Percentiles rank a stretch among this genome's conserved stretches.
phyloP scores from a whole-genome alignment of 2,329 filamentous ascomycete species.

The Cladosporium sp. region DNA sequence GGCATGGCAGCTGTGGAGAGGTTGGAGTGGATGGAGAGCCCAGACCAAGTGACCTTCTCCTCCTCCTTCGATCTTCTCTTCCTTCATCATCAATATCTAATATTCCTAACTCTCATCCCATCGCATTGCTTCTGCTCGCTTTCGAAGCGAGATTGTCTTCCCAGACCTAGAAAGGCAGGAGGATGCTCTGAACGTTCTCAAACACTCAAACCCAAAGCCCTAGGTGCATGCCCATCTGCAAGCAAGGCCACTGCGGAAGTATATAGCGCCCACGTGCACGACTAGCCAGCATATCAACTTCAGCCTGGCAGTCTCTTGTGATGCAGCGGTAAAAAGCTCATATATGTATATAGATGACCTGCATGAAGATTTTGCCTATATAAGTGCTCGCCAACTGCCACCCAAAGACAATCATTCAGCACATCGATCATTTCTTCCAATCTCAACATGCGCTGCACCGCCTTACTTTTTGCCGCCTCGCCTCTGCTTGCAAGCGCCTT shows the following conservation, averaged over 20 bases:
- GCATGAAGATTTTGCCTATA: neutral
- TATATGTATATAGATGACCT: neutral
- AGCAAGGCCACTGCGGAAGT: neutral
- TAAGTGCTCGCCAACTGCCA: neutral
- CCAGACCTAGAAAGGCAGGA: constrained; percentile 1
- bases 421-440: neutral
- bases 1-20: constrained; percentile 2
- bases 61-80: neutral
- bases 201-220: neutral
- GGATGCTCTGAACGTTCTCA: neutral
- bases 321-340: neutral
- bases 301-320: neutral
- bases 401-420: neutral
- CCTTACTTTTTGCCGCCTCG: neutral
- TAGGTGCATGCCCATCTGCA: constrained; percentile 1
- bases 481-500: constrained; percentile 12
- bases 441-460: constrained; percentile 10
- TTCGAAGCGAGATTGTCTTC: neutral
- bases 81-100: neutral
- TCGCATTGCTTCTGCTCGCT: neutral
- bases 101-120: neutral
- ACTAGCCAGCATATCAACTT: neutral
- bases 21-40: neutral
- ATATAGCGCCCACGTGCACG: constrained; percentile 12
- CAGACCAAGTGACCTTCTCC: neutral